These are phyloP conservation scores for Turritis glabra DNA, from an alignment of 345 rosid genomes.

Conservation along the genomic window DNA sequence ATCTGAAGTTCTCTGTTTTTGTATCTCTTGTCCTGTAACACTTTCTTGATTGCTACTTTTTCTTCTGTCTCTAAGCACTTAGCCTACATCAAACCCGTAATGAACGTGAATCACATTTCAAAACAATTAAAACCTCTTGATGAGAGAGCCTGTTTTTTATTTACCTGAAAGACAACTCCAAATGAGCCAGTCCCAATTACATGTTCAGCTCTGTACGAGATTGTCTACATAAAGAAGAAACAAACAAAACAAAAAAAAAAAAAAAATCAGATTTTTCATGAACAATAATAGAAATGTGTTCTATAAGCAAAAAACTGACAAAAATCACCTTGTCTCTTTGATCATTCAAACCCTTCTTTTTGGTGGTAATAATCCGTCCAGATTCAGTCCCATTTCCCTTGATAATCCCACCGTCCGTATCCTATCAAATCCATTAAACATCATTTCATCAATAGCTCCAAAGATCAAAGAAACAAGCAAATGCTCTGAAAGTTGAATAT, in stretches of 20 bases:
- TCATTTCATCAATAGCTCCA: not conserved
- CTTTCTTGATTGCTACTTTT: constrained; percentile 94
- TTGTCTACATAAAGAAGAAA: constrained; percentile 46
- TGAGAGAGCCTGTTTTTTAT: constrained; percentile 5
- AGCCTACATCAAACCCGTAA: constrained; percentile 48
- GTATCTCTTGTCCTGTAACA: constrained; percentile 94
- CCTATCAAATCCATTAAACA: constrained; percentile 25
- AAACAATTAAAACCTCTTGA: not conserved
- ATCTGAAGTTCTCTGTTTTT: constrained; percentile 95
- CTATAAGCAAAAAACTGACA: not conserved
- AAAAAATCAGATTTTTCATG: not conserved
- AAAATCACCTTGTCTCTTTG: constrained; percentile 64
- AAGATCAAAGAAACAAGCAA: not conserved
- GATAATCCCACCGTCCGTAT: constrained; percentile 25
- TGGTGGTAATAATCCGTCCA: constrained; percentile 87
- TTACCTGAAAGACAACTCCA: constrained; percentile 92
- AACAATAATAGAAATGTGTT: not conserved
- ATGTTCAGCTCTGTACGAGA: constrained; percentile 89
- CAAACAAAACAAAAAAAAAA: too few relatives aligned
- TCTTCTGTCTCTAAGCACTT: constrained; percentile 97
- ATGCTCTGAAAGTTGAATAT: not conserved
- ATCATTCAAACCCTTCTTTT: constrained; percentile 82
- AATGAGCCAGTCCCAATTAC: constrained; percentile 98
- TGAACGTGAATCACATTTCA: not conserved
- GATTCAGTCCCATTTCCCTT: constrained; percentile 80